These are phyloP conservation scores for Penicillium sp. DNA, from an alignment of 2,329 filamentous ascomycete species.

Conservation along the genomic window DNA sequence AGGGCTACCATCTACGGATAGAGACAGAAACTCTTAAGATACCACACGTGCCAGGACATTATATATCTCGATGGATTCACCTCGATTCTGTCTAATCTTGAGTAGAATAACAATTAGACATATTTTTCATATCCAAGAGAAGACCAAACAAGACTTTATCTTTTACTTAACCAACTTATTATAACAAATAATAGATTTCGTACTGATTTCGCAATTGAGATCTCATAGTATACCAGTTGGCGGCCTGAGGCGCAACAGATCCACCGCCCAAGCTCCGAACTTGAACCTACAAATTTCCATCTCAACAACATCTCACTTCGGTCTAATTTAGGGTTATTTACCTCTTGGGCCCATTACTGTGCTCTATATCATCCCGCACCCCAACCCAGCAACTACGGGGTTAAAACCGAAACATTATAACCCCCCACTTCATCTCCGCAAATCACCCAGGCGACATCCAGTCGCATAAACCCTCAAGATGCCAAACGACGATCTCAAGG, in stretches of 20 bases:
- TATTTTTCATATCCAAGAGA: no score
- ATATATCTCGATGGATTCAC: background rate
- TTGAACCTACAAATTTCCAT: constrained; percentile 4
- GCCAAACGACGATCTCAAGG: constrained; percentile 48
- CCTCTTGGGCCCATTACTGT: background rate
- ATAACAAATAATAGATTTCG: background rate
- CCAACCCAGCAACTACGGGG: background rate
- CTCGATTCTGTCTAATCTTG: background rate
- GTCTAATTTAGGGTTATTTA: background rate
- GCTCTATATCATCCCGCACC: background rate
- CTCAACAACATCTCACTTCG: background rate
- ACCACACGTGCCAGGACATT: background rate
- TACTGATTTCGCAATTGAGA: background rate
- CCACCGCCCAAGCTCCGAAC: constrained; percentile 9
- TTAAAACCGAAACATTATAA: background rate
- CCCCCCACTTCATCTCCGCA: constrained; percentile 7
- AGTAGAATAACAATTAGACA: background rate
- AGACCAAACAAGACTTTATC: no score
- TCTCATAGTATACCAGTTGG: background rate
- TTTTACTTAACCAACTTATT: background rate
- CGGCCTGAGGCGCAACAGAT: constrained; percentile 1
- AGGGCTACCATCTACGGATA: background rate
- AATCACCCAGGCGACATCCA: constrained; percentile 43
- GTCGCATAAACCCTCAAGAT: constrained; percentile 48
- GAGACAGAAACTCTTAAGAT: background rate